Conservation (phyloP, 306 rosid genomes). For the Prinsepia uniflora region DNA sequence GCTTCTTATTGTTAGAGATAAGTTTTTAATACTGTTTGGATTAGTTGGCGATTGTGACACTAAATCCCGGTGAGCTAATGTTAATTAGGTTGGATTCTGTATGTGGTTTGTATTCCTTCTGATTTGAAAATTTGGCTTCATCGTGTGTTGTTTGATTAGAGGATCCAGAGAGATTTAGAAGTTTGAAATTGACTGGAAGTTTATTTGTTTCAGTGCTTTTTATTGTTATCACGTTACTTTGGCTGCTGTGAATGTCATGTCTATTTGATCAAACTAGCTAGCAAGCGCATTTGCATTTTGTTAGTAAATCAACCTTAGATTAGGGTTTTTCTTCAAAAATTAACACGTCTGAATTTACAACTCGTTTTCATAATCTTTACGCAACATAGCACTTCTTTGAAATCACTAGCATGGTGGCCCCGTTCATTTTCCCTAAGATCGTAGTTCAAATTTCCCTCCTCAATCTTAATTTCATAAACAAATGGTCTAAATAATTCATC, state of each 20-base stretch:
- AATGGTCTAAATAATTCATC: no score
- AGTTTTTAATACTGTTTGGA: conserved; percentile 8
- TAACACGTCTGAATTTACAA: no score
- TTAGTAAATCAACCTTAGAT: no score
- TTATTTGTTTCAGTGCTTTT: not conserved
- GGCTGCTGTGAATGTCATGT: not conserved
- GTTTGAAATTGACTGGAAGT: not conserved
- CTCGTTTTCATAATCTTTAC: no score
- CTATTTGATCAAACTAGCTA: not conserved
- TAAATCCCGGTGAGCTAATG: not conserved
- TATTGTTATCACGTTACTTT: not conserved
- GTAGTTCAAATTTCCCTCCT: no score
- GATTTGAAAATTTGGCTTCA: not conserved
- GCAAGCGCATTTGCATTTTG: no score
- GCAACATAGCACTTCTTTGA: no score
- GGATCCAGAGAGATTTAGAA: not conserved
- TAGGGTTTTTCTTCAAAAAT: no score
- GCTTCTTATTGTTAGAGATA: conserved; percentile 26
- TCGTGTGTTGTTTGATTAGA: not conserved
- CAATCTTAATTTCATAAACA: no score
- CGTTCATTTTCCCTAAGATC: no score
- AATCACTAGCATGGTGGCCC: no score
- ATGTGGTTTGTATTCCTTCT: not conserved
- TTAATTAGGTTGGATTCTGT: conserved; percentile 5
- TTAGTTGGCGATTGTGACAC: conserved; percentile 12